Conservation (phyloP, 805 yeast species). For the Nakazawaea siamensis region DNA sequence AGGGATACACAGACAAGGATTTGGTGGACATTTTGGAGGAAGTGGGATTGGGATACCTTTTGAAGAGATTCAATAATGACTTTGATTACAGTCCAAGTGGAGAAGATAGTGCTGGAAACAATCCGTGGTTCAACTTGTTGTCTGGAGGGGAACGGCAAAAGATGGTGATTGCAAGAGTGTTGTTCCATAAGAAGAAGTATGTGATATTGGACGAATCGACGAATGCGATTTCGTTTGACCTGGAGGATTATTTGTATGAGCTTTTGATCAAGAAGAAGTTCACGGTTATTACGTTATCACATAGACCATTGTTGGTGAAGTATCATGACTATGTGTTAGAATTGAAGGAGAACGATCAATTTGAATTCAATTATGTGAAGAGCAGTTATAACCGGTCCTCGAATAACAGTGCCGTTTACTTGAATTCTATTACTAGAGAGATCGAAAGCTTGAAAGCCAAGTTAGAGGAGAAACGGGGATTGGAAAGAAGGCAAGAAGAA, state of each 20-base stretch:
- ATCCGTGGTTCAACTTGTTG: conserved; percentile 76
- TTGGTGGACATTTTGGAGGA: conserved; percentile 59
- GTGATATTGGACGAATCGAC: conserved; percentile 91
- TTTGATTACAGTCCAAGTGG: conserved; percentile 34
- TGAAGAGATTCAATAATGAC: conserved; percentile 51
- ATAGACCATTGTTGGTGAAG: conserved; percentile 75
- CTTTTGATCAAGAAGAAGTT: conserved; percentile 59
- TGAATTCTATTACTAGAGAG: conserved; percentile 67
- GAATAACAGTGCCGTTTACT: conserved; percentile 25
- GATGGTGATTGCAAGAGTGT: conserved; percentile 76
- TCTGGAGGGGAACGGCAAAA: conserved; percentile 97
- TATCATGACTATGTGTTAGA: conserved; percentile 76
- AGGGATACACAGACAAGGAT: conserved; percentile 64
- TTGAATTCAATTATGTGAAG: conserved; percentile 29
- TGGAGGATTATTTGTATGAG: conserved; percentile 81
- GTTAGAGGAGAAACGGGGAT: conserved; percentile 45
- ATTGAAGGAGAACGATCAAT: conserved; percentile 48
- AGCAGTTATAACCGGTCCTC: conserved; percentile 12
- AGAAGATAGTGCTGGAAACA: conserved; percentile 18
- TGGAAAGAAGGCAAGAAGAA: conserved; percentile 54
- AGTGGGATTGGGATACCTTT: conserved; percentile 74
- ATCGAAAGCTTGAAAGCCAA: conserved; percentile 58
- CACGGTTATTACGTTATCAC: conserved; percentile 75
- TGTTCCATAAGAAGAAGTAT: conserved; percentile 74
- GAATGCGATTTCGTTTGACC: conserved; percentile 83